Conservation (phyloP, 2,329 filamentous ascomycete species). For the Incumbomyces delicatus region DNA sequence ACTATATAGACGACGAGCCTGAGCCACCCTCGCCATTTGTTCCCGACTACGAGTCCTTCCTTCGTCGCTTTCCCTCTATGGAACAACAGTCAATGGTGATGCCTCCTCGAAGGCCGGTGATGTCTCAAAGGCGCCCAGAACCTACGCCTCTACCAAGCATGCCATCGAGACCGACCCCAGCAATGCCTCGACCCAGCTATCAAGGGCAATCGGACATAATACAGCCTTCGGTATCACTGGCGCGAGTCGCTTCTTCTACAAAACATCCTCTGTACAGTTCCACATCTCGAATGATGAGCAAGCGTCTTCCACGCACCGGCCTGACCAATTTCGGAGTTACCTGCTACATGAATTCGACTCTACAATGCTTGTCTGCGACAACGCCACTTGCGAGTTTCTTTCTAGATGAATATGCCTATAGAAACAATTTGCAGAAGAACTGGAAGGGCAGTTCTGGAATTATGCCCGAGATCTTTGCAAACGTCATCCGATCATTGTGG, state of each 20-base stretch:
- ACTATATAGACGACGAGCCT: constrained; percentile 36
- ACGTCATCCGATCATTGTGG: constrained; percentile 51
- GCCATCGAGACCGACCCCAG: constrained; percentile 57
- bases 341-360: constrained; percentile 85
- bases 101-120: constrained; percentile 25
- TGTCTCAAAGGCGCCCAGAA: constrained; percentile 25
- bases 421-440: constrained; percentile 49
- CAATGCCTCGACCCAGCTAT: constrained; percentile 63
- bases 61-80: constrained; percentile 68
- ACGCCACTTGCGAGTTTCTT: constrained; percentile 53
- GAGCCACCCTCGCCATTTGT: constrained; percentile 47
- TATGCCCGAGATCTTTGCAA: constrained; percentile 52
- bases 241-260: constrained; percentile 35
- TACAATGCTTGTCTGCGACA: constrained; percentile 75
- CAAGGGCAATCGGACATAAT: constrained; percentile 63
- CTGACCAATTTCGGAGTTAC: constrained; percentile 71
- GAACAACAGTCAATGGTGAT: constrained; percentile 48
- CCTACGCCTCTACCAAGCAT: constrained; percentile 46
- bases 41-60: constrained; percentile 71
- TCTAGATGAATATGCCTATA: constrained; percentile 50
- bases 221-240: constrained; percentile 34
- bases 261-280: constrained; percentile 35
- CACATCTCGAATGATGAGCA: constrained; percentile 31
- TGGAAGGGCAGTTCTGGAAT: constrained; percentile 58
- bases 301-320: constrained; percentile 56